These are phyloP conservation scores for Lactifluus volemus DNA, from an alignment of 768 basidiomycete genomes.

Conservation along the genomic window DNA sequence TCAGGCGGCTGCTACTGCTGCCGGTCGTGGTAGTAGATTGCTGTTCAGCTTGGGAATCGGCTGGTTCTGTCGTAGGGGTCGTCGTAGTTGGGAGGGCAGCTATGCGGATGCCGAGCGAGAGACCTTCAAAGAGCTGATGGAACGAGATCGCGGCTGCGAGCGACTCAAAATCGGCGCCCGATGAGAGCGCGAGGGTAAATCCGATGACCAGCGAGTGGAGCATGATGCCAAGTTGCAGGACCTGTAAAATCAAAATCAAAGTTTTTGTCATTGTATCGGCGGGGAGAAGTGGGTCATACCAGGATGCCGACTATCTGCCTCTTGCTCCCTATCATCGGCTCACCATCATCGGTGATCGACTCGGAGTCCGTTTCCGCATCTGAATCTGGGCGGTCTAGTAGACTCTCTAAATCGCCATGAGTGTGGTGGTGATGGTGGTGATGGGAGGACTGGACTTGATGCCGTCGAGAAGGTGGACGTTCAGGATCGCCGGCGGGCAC, in stretches of 20 bases:
- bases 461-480: neutral
- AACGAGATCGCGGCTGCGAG: conserved; percentile 68
- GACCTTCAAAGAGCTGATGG: conserved; percentile 79
- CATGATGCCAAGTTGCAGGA: conserved; percentile 84
- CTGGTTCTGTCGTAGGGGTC: neutral
- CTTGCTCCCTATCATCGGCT: conserved; percentile 38
- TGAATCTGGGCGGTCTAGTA: neutral
- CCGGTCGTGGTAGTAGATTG: neutral
- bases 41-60: neutral
- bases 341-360: conserved; percentile 15
- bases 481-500: neutral
- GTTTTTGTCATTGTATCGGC: too few species aligned
- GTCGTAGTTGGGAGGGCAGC: conserved; percentile 46
- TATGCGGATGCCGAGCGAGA: conserved; percentile 76
- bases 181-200: conserved; percentile 61
- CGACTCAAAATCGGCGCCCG: conserved; percentile 63
- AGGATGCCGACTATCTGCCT: conserved; percentile 69
- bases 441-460: neutral
- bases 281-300: conserved; percentile 31
- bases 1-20: conserved; percentile 14
- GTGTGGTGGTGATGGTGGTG: conserved; percentile 14
- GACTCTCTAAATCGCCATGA: conserved; percentile 16
- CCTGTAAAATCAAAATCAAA: conserved; percentile 32
- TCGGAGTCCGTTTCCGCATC: conserved; percentile 1
- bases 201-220: conserved; percentile 77